Conservation (phyloP, 2,329 filamentous ascomycete species). For the Lojkania enalia region DNA sequence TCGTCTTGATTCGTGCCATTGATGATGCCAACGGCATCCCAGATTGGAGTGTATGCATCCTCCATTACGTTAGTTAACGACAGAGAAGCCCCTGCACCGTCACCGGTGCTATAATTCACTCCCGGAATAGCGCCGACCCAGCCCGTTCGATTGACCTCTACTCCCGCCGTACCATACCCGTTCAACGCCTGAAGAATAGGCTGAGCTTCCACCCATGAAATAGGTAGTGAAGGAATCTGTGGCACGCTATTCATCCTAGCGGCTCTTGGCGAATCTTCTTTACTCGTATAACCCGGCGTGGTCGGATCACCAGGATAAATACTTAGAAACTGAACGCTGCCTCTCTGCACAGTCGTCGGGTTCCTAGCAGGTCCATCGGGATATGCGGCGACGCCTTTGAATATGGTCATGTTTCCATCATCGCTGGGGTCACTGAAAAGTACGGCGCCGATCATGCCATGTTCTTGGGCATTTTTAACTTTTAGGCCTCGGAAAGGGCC, state of each 20-base stretch:
- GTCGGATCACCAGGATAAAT: slow-evolving; percentile 52
- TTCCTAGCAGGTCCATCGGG: slow-evolving; percentile 49
- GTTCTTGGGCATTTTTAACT: slow-evolving; percentile 47
- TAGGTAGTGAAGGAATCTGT: slow-evolving; percentile 81
- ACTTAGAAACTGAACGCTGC: slow-evolving; percentile 63
- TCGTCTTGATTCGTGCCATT: slow-evolving; percentile 65
- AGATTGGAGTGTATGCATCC: slow-evolving; percentile 78
- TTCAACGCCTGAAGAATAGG: slow-evolving; percentile 82
- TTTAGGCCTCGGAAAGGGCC: slow-evolving; percentile 48
- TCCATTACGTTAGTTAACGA: slow-evolving; percentile 70
- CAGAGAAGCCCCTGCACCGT: slow-evolving; percentile 56
- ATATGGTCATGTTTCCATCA: slow-evolving; percentile 53
- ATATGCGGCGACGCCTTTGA: slow-evolving; percentile 51
- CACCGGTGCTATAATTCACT: slow-evolving; percentile 41
- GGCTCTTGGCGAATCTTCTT: slow-evolving; percentile 72
- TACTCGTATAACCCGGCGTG: slow-evolving; percentile 72
- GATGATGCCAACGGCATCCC: slow-evolving; percentile 74
- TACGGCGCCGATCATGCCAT: slow-evolving; percentile 47
- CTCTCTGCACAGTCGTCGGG: slow-evolving; percentile 51
- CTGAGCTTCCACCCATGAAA: slow-evolving; percentile 80
- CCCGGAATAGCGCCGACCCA: slow-evolving; percentile 44
- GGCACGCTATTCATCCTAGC: slow-evolving; percentile 68
- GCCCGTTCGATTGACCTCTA: slow-evolving; percentile 43
- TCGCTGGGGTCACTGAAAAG: slow-evolving; percentile 49
- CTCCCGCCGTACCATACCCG: slow-evolving; percentile 69